Evolutionary conservation across 495 filamentous ascomycete genomes (phyloP).

Genomic region (Penicillium coffeae): DNA sequence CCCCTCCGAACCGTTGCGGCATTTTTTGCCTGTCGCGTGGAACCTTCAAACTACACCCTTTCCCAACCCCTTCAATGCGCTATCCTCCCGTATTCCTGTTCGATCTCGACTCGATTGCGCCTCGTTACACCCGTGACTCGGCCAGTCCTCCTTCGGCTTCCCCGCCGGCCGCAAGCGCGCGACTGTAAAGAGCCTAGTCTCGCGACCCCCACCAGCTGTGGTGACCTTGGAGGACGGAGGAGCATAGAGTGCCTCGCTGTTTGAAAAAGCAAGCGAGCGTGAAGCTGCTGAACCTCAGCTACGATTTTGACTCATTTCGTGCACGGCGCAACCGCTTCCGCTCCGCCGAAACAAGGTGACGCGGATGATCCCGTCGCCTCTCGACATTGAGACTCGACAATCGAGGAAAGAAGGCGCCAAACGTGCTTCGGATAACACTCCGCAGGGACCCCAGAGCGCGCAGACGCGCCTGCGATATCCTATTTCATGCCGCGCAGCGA

Average conservation of each 20-base stretch:
- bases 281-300: no score
- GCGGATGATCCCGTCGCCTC: conserved; percentile 24
- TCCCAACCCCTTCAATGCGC: conserved; percentile 25
- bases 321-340: conserved; percentile 11
- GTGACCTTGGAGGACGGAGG: neutral
- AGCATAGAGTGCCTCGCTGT: neutral
- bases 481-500: neutral
- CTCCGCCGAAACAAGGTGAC: conserved; percentile 16
- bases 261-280: neutral
- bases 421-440: neutral
- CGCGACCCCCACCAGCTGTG: neutral
- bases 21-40: conserved; percentile 21
- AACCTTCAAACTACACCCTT: neutral
- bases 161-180: conserved; percentile 26
- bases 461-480: neutral
- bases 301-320: neutral
- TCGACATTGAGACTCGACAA: conserved; percentile 10
- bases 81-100: conserved; percentile 10
- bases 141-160: conserved; percentile 12
- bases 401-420: conserved; percentile 3
- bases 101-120: conserved; percentile 23
- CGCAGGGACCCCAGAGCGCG: neutral
- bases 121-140: conserved; percentile 24
- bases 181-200: conserved; percentile 10
- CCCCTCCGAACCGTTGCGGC: conserved; percentile 24